These are phyloP conservation scores for Alternaria novae-zelandiae DNA, from an alignment of 2,329 filamentous ascomycete species.

Conservation along the genomic window DNA sequence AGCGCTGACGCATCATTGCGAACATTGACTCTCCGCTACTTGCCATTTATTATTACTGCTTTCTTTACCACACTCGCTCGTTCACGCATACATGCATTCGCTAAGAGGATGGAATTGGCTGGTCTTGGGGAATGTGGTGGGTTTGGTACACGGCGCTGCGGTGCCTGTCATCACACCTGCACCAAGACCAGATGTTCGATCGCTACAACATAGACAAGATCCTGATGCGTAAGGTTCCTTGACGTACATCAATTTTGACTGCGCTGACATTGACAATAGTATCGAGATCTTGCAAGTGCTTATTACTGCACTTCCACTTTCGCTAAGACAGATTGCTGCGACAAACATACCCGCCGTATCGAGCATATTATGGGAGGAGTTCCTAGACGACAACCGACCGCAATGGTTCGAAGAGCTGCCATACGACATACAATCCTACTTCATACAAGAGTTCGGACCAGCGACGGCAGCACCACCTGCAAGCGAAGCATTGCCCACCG, in stretches of 20 bases:
- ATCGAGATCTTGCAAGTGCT: conserved; percentile 43
- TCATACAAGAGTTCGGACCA: conserved; percentile 42
- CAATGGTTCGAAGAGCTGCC: conserved; percentile 43
- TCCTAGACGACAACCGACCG: conserved; percentile 42
- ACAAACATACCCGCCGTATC: conserved; percentile 46
- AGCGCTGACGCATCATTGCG: conserved; percentile 19
- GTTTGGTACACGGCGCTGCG: conserved; percentile 16
- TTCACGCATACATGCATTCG: conserved; percentile 30
- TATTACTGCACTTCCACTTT: conserved; percentile 44
- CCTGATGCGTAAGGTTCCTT: conserved; percentile 40
- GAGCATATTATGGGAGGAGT: conserved; percentile 43
- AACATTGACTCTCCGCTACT: conserved; percentile 2
- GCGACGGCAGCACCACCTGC: conserved; percentile 30
- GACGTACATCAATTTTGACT: neutral
- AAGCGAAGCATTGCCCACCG: conserved; percentile 5
- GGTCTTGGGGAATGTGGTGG: conserved; percentile 15
- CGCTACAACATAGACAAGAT: conserved; percentile 26
- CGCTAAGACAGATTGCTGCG: conserved; percentile 43
- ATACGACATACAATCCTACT: conserved; percentile 42
- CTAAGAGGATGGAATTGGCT: conserved; percentile 26
- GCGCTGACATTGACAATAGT: conserved; percentile 24
- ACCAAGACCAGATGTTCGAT: conserved; percentile 22
- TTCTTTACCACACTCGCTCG: conserved; percentile 22
- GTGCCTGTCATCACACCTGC: conserved; percentile 38
- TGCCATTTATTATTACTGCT: conserved; percentile 9